Base-by-base conservation (phyloP, 441 rosid species). In the Omphalea diandra region DNA sequence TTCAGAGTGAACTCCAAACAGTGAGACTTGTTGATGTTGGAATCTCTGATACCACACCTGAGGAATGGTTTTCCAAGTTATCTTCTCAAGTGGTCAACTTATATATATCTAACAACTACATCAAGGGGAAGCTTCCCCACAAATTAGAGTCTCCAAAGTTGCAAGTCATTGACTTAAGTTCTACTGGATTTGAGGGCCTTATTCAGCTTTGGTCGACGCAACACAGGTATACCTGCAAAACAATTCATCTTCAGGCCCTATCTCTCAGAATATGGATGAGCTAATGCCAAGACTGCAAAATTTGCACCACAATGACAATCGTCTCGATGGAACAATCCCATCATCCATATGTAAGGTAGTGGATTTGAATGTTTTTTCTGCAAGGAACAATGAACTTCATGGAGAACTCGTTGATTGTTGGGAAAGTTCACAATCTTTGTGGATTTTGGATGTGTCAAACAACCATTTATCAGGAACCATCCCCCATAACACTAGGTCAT, bases 341-440 rank as follows among this genome's bases (percentile, higher is more conserved):
- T 69, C 75, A 43, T 84, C 92, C 41, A 31, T 86, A 53, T 84
- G 87, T 62, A 77, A 75, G 52, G 29, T 85, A 68, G 60, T 70
- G 1, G 72, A 71, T 1, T 65, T 87, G 59, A 70, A 38, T 68
- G 70, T 83, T 31, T 38, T 88, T 38, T 77, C 87, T 20, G 69
- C 85, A 22, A 72, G 83, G 60, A 84, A 79, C 77, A 85, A 87
- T 73, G 66, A 49, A 22, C 65, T 88, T 58, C 73, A 79, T 10
- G 88, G 90, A 62, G 77, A 76, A 18, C 80, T 85, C 15, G 87
- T 85, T 10, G 65, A 68, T 14, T 85, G 88, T 41, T 84, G 90
- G 91, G 55, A 69, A 26, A 73, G 66, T 43, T 67, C 63, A 0
- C 79, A 64, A 61, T 72, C 73, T 73, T 64, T 84, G 35, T 81